Evolutionary conservation across 345 rosid species (phyloP).

Genomic region (Sisymbrium altissimum): DNA sequence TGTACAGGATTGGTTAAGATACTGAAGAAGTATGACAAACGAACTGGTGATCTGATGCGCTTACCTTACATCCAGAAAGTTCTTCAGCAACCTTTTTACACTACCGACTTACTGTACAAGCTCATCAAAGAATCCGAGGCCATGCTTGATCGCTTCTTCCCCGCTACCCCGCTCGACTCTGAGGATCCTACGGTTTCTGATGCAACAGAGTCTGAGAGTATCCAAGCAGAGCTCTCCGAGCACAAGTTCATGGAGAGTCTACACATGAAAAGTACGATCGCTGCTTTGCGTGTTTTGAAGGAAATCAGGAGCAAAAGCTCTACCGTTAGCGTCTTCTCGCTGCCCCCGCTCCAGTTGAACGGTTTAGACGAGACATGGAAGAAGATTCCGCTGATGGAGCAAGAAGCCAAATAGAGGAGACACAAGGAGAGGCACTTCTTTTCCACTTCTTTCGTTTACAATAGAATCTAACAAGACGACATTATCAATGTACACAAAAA

Average conservation of each 20-base stretch:
- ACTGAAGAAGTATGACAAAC: slow-evolving; percentile 87
- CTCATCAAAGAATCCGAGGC: slow-evolving; percentile 80
- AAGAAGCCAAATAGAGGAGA: slow-evolving; percentile 66
- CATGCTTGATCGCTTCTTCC: slow-evolving; percentile 76
- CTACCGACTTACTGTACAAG: slow-evolving; percentile 77
- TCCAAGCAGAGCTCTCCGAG: slow-evolving; percentile 55
- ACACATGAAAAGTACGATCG: slow-evolving; percentile 78
- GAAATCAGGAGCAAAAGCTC: slow-evolving; percentile 86
- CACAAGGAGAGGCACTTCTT: neutral
- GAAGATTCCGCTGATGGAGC: slow-evolving; percentile 69
- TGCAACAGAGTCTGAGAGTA: slow-evolving; percentile 22
- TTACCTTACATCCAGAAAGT: slow-evolving; percentile 89
- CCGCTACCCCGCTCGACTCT: slow-evolving; percentile 17
- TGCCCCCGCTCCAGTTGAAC: slow-evolving; percentile 77
- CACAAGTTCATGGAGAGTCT: slow-evolving; percentile 63
- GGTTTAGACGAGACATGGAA: slow-evolving; percentile 77
- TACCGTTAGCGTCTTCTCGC: slow-evolving; percentile 72
- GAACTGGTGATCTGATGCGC: slow-evolving; percentile 92
- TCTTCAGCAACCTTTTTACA: slow-evolving; percentile 88
- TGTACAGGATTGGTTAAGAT: slow-evolving; percentile 83
- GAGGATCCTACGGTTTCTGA: slow-evolving; percentile 37
- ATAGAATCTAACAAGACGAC: slow-evolving; percentile 12
- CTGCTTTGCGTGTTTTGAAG: slow-evolving; percentile 71
- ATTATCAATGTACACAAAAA: slow-evolving; percentile 13
- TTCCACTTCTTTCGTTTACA: neutral